Percentiles rank a stretch among this genome's conserved stretches.
Conservation (phyloP, 208 protist species). For the Wallacemonas rigidus region DNA sequence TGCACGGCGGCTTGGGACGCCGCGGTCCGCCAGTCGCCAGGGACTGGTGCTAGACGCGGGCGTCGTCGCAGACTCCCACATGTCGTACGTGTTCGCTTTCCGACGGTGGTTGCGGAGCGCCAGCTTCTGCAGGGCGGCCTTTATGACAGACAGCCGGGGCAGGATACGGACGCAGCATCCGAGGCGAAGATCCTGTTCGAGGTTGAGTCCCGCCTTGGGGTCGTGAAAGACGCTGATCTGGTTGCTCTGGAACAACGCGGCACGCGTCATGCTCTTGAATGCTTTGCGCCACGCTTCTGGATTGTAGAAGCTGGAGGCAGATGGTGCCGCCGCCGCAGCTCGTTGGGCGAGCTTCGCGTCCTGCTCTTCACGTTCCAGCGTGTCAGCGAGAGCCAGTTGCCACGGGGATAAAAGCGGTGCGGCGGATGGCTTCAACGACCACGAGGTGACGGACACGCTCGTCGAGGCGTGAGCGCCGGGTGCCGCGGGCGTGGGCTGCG, state of each 20-base stretch:
- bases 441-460: conserved; percentile 3
- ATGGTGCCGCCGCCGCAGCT: conserved; percentile 21
- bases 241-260: conserved; percentile 31
- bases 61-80: conserved; percentile 23
- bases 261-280: conserved; percentile 32
- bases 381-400: conserved; percentile 9
- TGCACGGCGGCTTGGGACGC: neutral
- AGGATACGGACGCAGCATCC: conserved; percentile 68
- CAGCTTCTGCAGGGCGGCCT: conserved; percentile 37
- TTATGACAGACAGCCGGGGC: conserved; percentile 59
- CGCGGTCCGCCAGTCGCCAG: neutral
- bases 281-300: conserved; percentile 41
- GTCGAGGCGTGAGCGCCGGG: neutral
- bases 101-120: conserved; percentile 13
- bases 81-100: conserved; percentile 18
- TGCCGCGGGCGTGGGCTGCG: neutral
- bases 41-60: neutral
- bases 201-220: conserved; percentile 42
- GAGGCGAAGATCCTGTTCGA: conserved; percentile 37
- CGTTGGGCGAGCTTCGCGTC: conserved; percentile 11
- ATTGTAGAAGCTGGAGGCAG: conserved; percentile 38
- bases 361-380: conserved; percentile 2
- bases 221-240: conserved; percentile 53
- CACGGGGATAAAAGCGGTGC: conserved; percentile 11
- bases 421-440: neutral